phyloP scores from a whole-genome alignment of 768 basidiomycete genomes.

The Lactifluus piperatus region DNA sequence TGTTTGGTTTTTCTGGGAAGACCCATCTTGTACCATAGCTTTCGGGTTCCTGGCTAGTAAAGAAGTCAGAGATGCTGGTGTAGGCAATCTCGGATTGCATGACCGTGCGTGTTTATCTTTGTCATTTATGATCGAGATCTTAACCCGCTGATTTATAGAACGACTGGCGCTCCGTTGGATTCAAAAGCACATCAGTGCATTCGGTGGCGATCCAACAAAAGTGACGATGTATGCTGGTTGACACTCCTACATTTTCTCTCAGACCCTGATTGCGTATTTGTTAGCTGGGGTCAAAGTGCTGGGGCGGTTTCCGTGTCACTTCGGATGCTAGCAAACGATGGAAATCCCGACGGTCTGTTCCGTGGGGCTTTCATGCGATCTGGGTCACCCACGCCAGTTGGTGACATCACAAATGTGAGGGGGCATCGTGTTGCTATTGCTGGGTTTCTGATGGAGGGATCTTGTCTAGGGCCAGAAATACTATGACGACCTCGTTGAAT shows the following conservation, averaged over 20 bases:
- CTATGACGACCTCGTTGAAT: slow-evolving; percentile 34
- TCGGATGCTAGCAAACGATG: slow-evolving; percentile 36
- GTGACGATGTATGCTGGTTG: slow-evolving; percentile 41
- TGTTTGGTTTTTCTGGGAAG: not conserved
- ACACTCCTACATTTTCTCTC: not conserved
- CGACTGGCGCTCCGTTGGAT: slow-evolving; percentile 56
- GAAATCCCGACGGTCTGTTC: slow-evolving; percentile 31
- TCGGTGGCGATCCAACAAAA: slow-evolving; percentile 55
- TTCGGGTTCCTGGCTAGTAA: slow-evolving; percentile 45
- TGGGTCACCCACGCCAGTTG: slow-evolving; percentile 30
- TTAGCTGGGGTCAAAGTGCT: slow-evolving; percentile 44
- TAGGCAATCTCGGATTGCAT: slow-evolving; percentile 51
- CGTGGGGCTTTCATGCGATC: slow-evolving; percentile 20
- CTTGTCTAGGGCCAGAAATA: slow-evolving; percentile 25
- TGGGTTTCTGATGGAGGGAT: not conserved
- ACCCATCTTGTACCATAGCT: slow-evolving; percentile 20
- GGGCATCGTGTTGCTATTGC: slow-evolving; percentile 23
- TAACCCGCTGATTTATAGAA: slow-evolving; percentile 28
- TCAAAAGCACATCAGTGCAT: slow-evolving; percentile 48
- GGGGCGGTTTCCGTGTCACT: slow-evolving; percentile 40
- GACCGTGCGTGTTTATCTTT: slow-evolving; percentile 38
- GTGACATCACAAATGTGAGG: slow-evolving; percentile 23
- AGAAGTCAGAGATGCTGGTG: too few species aligned
- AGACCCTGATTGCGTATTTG: not conserved
- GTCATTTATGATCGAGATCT: not conserved